These are phyloP conservation scores for Umbilicus rupestris DNA, from an alignment of 164 flowering plant genomes.

Conservation along the genomic window DNA sequence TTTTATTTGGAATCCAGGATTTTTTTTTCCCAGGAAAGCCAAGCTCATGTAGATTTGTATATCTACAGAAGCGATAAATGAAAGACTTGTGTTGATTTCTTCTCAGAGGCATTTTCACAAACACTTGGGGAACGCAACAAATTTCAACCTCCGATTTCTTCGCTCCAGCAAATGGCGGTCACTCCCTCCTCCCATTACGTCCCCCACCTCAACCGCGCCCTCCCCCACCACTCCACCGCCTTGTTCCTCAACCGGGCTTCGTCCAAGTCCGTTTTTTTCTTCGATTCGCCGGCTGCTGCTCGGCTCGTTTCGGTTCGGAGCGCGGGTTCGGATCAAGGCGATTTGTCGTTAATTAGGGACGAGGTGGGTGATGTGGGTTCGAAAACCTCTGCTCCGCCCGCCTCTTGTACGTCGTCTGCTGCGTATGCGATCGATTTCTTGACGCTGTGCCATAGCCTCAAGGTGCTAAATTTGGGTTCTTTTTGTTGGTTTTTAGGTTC, in stretches of 20 bases:
- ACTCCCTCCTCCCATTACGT: constrained; percentile 20
- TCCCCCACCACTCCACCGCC: constrained; percentile 15
- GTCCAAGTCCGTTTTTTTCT: constrained; percentile 14
- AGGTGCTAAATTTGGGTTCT: constrained; percentile 30
- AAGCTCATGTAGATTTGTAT: too few relatives aligned
- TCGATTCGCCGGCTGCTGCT: constrained; percentile 12
- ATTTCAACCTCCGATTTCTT: too few relatives aligned
- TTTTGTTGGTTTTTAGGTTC: not conserved
- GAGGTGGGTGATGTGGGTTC: constrained; percentile 3
- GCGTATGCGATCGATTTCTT: constrained; percentile 80
- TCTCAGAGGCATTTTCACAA: too few relatives aligned
- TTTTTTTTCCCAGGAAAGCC: too few relatives aligned
- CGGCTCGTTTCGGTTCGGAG: constrained; percentile 23
- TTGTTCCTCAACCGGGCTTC: constrained; percentile 15
- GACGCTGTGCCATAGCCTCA: constrained; percentile 78
- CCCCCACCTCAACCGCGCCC: constrained; percentile 15
- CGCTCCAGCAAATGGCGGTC: constrained; percentile 25
- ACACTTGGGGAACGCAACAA: too few relatives aligned
- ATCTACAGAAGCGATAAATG: too few relatives aligned
- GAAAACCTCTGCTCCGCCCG: not conserved
- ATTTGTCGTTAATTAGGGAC: constrained; percentile 6
- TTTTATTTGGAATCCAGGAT: too few relatives aligned
- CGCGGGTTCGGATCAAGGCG: constrained; percentile 15
- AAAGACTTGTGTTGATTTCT: too few relatives aligned
- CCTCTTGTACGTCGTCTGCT: constrained; percentile 26